Conservation (phyloP, 805 yeast species). For the Candida multigemmis region DNA sequence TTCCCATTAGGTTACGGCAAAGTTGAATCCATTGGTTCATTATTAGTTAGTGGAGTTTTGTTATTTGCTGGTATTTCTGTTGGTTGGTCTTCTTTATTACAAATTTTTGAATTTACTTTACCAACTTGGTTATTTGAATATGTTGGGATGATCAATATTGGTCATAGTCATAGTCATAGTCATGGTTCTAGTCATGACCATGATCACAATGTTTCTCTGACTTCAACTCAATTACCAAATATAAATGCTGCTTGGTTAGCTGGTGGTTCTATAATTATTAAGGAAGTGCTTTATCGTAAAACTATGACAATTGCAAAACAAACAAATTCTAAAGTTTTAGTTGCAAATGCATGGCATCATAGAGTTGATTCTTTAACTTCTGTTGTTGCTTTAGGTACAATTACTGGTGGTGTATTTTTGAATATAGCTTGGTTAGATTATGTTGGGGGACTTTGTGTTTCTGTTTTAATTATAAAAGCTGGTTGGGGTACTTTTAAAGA, state of each 20-base stretch:
- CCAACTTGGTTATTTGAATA: constrained; percentile 55
- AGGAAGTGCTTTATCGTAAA: constrained; percentile 81
- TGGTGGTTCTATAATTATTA: constrained; percentile 73
- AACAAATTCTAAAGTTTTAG: constrained; percentile 78
- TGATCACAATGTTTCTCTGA: constrained; percentile 17
- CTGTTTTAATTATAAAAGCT: constrained; percentile 72
- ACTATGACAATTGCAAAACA: constrained; percentile 73
- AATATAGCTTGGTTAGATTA: constrained; percentile 83
- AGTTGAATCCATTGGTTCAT: constrained; percentile 84
- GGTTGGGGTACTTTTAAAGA: constrained; percentile 68
- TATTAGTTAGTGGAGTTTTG: constrained; percentile 77
- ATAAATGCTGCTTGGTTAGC: constrained; percentile 97
- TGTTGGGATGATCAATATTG: constrained; percentile 36
- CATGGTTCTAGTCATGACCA: constrained; percentile 8
- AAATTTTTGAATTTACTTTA: constrained; percentile 55
- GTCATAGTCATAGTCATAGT: constrained; percentile 47
- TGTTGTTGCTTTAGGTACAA: constrained; percentile 80
- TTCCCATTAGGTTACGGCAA: constrained; percentile 92
- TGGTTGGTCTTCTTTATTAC: constrained; percentile 75
- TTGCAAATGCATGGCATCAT: constrained; percentile 99
- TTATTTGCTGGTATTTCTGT: constrained; percentile 84
- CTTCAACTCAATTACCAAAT: constrained; percentile 26
- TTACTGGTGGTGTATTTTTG: constrained; percentile 74
- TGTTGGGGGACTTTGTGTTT: constrained; percentile 83
- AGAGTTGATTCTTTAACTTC: constrained; percentile 91